phyloP scores from a whole-genome alignment of 1,284 basidiomycete species.

The Tranzscheliella williamsii region DNA sequence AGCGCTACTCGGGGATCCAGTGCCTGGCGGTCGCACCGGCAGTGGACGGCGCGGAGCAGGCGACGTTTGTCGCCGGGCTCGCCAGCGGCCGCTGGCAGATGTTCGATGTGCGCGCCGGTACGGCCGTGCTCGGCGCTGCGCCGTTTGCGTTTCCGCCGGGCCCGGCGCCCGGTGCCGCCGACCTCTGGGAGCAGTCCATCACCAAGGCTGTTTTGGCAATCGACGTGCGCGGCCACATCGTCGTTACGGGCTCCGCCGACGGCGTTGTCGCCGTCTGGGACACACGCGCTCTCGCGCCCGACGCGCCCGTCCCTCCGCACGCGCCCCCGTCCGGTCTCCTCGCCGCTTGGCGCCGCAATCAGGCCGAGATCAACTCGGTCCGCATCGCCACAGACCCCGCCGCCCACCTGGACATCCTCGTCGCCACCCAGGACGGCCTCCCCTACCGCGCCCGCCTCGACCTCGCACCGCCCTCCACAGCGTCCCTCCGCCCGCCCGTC shows the following conservation, averaged over 20 bases:
- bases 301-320: neutral
- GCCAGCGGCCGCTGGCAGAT: slow-evolving; percentile 68
- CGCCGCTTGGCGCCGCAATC: slow-evolving; percentile 22
- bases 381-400: neutral
- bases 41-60: neutral
- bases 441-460: slow-evolving; percentile 26
- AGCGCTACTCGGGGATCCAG: slow-evolving; percentile 63
- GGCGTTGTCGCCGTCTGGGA: slow-evolving; percentile 71
- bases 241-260: slow-evolving; percentile 71
- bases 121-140: slow-evolving; percentile 63
- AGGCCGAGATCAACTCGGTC: slow-evolving; percentile 9
- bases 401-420: slow-evolving; percentile 7
- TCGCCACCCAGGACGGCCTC: slow-evolving; percentile 47
- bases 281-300: slow-evolving; percentile 63
- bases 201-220: slow-evolving; percentile 46
- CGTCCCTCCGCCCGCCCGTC: neutral
- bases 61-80: slow-evolving; percentile 64
- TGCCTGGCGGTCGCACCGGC: slow-evolving; percentile 60
- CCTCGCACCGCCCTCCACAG: neutral
- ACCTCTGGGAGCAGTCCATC: slow-evolving; percentile 68
- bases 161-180: slow-evolving; percentile 56
- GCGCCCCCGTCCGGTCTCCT: slow-evolving; percentile 6
- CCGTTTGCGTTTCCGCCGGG: slow-evolving; percentile 45
- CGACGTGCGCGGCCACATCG: slow-evolving; percentile 54
- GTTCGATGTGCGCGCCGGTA: slow-evolving; percentile 68